Base-by-base conservation (phyloP, 805 yeast genomes). In the Lipomyces yamadae region DNA sequence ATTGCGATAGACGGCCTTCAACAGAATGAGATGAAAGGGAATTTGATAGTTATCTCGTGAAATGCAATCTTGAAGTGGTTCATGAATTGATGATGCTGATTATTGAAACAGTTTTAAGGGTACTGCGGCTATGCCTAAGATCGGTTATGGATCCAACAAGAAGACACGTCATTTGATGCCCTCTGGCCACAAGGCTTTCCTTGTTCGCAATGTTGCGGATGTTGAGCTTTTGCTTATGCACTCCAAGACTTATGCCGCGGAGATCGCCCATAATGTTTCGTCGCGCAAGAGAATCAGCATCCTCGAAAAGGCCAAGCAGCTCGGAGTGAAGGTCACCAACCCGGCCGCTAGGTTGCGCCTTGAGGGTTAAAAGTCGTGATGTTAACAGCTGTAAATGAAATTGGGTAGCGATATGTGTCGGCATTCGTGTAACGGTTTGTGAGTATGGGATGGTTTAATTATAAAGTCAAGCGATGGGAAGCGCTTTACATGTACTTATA, bases 141-240 rank as follows among this genome's bases (percentile, higher is more conserved):
- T 95, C 80, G 99, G 99, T 88, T 95, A 91, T 88, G 98, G 99
- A 85, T 92, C 98, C 78, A 92, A 95, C 97, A 95, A 92, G 87
- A 92, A 90, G 88, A 95, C 99, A 82, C 92, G 89, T 84, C 91
- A 88, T 89, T 81, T 95, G 86, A 84, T 86, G 81, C 97, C 98
- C 82, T 91, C 97, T 74, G 99, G 99, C 82, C 97, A 91, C 96
- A 96, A 92, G 88, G 88, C 91, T 78, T 90, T 90, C 88, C 85
- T 92, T 79, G 97, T 95, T 78, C 87, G 90, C 82, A 95, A 95
- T 91, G 79, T 88, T 74, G 86, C 87, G 82, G 99, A 94, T 82
- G 90, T 95, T 83, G 99, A 96, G 82, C 89, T 91, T 76, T 87
- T 95, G 81, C 86, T 92, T 82, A 85, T 96, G 87, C 98, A 95